Evolutionary conservation across 768 basidiomycete species (phyloP).

Genomic region (Nidularia pulvinata): DNA sequence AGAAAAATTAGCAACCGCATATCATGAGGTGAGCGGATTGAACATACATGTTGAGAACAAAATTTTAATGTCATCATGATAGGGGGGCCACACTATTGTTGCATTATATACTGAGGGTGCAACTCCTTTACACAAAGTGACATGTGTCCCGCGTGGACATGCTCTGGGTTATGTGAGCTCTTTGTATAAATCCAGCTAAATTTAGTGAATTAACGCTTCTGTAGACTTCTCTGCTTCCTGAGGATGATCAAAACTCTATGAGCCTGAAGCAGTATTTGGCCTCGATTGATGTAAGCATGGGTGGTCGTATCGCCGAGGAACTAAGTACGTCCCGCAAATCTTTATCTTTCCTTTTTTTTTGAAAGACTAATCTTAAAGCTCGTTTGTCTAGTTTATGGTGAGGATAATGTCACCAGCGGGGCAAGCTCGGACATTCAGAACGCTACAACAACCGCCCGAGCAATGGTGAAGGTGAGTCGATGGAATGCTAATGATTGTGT

Average conservation of each 20-base stretch:
- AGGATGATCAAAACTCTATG: slow-evolving; percentile 73
- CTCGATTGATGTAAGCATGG: slow-evolving; percentile 89
- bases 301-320: slow-evolving; percentile 95
- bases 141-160: slow-evolving; percentile 95
- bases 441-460: slow-evolving; percentile 78
- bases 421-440: slow-evolving; percentile 85
- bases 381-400: slow-evolving; percentile 71
- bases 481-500: not conserved
- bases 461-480: slow-evolving; percentile 84
- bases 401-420: slow-evolving; percentile 88
- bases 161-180: slow-evolving; percentile 81
- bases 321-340: slow-evolving; percentile 48
- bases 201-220: slow-evolving; percentile 7
- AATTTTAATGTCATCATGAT: not conserved
- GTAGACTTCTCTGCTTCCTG: slow-evolving; percentile 78
- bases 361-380: slow-evolving; percentile 6
- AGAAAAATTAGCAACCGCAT: slow-evolving; percentile 88
- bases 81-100: slow-evolving; percentile 94
- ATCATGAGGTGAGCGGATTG: slow-evolving; percentile 74
- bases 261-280: slow-evolving; percentile 77
- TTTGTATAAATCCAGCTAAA: slow-evolving; percentile 1
- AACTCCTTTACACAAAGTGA: slow-evolving; percentile 97
- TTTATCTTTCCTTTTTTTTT: slow-evolving; percentile 2
- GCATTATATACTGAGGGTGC: slow-evolving; percentile 95
- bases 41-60: not conserved